Evolutionary conservation across 805 yeast genomes (phyloP), one percentile per base, ranked within the genome.

Genomic region (Lipomyces spencermartinsiae): DNA sequence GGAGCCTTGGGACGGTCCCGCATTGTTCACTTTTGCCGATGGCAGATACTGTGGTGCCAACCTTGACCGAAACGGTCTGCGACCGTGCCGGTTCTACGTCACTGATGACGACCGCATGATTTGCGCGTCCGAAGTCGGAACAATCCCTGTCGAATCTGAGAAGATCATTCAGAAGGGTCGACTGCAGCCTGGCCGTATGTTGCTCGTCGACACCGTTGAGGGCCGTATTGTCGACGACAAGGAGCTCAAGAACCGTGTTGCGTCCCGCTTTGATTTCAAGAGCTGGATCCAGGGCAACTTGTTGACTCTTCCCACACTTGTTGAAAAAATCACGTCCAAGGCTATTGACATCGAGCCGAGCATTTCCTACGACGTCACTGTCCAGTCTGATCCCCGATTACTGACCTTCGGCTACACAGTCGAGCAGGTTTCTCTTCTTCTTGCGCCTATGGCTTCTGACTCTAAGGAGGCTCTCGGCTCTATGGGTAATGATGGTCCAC

Each of bases 1-100:
- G 97, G 99, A 94, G 82, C 98, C 98, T 8, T 94, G 99, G 99
- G 99, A 94, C 81, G 99, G 99, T 73, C 99, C 99, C 22, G 98
- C 98, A 46, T 83, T 95, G 73, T 91, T 94, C 83, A 93, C 97
- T 37, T 95, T 94, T 80, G 94, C 98, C 49, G 98, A 94, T 80
- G 98, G 97, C 74, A 86, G 98, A 75, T 94, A 92, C 85, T 92
- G 97, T 82, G 99, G 99, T 83, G 99, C 99, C 61, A 93, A 93
- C 79, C 85, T 95, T 73, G 99, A 94, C 82, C 88, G 99, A 82
- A 94, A 95, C 78, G 99, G 99, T 71, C 85, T 94, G 77, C 90
- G 99, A 82, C 99, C 99, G 49, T 95, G 99, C 83, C 92, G 99
- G 78, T 94, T 92, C 84, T 95, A 95, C 80, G 89, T 95, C 74